These are phyloP conservation scores for Simmondsia chinensis DNA, from an alignment of 148 eudicot genomes.

Conservation along the genomic window DNA sequence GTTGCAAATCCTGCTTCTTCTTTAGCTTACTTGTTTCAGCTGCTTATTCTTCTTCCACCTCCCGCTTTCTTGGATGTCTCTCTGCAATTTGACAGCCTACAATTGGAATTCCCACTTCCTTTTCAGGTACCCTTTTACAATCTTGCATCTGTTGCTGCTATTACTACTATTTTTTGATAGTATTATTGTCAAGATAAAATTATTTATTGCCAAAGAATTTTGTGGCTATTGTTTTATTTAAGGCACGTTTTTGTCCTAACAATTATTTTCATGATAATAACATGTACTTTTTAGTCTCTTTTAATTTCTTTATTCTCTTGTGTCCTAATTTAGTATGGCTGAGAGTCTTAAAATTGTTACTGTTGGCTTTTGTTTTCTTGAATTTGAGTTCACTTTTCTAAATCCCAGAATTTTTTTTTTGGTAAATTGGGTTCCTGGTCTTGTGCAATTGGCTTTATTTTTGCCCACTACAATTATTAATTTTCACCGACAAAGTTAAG, in stretches of 20 bases:
- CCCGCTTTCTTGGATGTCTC: slow-evolving; percentile 23
- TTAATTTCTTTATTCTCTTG: not conserved
- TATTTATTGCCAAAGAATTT: no score
- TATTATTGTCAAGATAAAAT: no score
- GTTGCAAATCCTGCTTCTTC: not conserved
- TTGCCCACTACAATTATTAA: no score
- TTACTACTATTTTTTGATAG: no score
- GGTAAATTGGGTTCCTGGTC: no score
- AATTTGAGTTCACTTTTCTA: slow-evolving; percentile 1
- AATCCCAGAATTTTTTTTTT: not conserved
- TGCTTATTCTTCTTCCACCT: slow-evolving; percentile 1
- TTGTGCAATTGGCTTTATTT: no score
- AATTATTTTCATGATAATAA: slow-evolving; percentile 3
- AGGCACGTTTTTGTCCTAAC: no score
- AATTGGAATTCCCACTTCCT: slow-evolving; percentile 8
- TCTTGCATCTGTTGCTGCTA: no score
- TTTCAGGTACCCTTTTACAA: slow-evolving; percentile 17
- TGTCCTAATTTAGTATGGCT: slow-evolving; percentile 6
- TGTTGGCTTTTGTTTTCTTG: not conserved
- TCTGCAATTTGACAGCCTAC: slow-evolving; percentile 10
- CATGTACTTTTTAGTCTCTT: slow-evolving; percentile 10
- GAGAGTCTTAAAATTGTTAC: not conserved
- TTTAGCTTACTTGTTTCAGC: slow-evolving; percentile 15
- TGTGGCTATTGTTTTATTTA: no score
- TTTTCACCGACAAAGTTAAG: no score